Evolutionary conservation across 2,329 filamentous ascomycete genomes (phyloP), one percentile per base, ranked within the genome.

Genomic region (Cucurbitaria berberidis): DNA sequence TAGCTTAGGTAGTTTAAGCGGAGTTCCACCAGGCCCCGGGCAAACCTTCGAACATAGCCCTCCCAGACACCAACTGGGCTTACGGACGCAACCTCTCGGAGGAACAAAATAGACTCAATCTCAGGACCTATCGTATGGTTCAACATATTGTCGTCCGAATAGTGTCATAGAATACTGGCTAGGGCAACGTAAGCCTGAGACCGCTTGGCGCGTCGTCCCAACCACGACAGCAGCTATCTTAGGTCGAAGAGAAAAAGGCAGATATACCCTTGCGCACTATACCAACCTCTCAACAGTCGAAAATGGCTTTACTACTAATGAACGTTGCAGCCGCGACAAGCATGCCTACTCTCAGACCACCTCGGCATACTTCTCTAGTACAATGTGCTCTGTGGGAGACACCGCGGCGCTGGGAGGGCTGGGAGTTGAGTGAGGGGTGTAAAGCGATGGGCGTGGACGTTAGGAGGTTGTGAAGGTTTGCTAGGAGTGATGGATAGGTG

Each of bases 351-450:
- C 26, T 51, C 24, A 24, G 67, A 73, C 32, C 71, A 74, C 49
- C 60, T 77, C 10, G 68, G 77, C 21, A 64, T 67, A 1, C 56
- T 77, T 7, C 61, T 76, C 10, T 72, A 75, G 38, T 75, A 73
- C 61, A 77, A 77, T 36, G 67, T 75, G 21, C 60, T 75, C 18
- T 44, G 41, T 57, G 51, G 54, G 21, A 21, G 5, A 43, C 50
- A 30, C 54, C 54, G 2, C 54, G 54, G 54, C n/a, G 40, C 24
- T 47, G 48, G 27, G 29, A 22, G 9, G 50, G 50, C 15, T 57
- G 54, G 54, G 54, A 57, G 44, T 41, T 57, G 42, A 30, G 40
- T 13, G 51, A 53, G 43, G 50, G 46, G 18, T 46, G 18, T 57
- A 18, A 32, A 24, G 27, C 54, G 53, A 21, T 57, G 54, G 54